Conservation (phyloP, 768 basidiomycete genomes). For the Crassisporium funariophilum region DNA sequence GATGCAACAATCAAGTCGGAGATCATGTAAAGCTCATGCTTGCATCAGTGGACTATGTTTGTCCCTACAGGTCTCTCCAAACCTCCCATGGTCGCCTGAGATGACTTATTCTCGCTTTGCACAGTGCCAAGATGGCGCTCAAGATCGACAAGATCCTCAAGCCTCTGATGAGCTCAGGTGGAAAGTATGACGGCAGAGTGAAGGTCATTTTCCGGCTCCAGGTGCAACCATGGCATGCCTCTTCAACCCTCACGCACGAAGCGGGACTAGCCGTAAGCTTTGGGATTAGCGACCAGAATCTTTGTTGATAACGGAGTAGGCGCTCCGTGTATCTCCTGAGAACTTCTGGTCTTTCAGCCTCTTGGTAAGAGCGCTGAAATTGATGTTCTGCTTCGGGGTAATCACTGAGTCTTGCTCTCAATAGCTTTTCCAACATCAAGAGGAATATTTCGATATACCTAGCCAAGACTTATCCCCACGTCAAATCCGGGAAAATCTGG, state of each 20-base stretch:
- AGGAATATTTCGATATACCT: conserved; percentile 80
- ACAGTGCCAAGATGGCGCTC: conserved; percentile 61
- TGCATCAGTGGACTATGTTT: conserved; percentile 80
- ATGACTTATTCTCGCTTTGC: background rate
- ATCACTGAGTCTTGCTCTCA: background rate
- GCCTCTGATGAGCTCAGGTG: conserved; percentile 58
- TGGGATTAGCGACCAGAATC: background rate
- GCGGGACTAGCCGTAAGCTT: conserved; percentile 79
- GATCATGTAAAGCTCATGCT: background rate
- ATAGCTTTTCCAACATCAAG: conserved; percentile 80
- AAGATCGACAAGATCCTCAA: conserved; percentile 62
- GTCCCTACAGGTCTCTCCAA: conserved; percentile 68
- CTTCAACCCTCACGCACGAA: conserved; percentile 80
- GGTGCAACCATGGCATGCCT: conserved; percentile 79
- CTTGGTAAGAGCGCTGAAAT: conserved; percentile 44
- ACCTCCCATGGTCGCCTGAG: background rate
- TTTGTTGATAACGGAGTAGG: no score
- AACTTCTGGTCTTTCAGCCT: conserved; percentile 80
- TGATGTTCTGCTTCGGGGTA: background rate
- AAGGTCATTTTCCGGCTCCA: conserved; percentile 72
- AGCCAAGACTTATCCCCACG: conserved; percentile 63
- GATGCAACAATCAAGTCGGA: background rate
- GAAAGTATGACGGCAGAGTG: conserved; percentile 71
- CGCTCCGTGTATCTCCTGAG: conserved; percentile 69
- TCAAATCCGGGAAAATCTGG: conserved; percentile 76